Conservation (phyloP, 2,329 filamentous ascomycete genomes). For the Talaromyces sp. region DNA sequence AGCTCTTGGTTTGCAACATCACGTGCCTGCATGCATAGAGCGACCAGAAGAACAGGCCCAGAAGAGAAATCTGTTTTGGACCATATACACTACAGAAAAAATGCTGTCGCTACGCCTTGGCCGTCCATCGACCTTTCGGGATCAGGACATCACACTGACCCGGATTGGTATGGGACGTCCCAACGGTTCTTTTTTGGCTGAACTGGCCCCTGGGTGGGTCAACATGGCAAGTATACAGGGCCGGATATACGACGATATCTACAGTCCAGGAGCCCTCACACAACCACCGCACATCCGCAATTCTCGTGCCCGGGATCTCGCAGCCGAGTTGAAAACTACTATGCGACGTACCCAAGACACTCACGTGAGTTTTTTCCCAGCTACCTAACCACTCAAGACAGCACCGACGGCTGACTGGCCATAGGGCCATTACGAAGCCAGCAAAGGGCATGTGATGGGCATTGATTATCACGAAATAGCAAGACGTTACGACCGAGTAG, state of each 20-base stretch:
- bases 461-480: not conserved
- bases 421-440: too few relatives aligned
- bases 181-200: not conserved
- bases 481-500: not conserved
- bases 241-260: conserved; percentile 13
- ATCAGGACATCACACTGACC: conserved; percentile 12
- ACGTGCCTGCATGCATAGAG: too few relatives aligned
- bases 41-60: too few relatives aligned
- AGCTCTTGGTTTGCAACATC: too few relatives aligned
- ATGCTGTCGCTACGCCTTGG: conserved; percentile 11
- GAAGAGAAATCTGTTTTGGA: too few relatives aligned
- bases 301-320: too few relatives aligned
- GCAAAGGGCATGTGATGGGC: too few relatives aligned
- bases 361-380: too few relatives aligned
- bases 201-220: conserved; percentile 10
- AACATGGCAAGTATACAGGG: conserved; percentile 13
- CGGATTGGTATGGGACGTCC: not conserved
- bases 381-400: too few relatives aligned
- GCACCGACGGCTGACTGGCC: too few relatives aligned
- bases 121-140: conserved; percentile 11
- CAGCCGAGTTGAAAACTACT: too few relatives aligned
- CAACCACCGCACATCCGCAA: conserved; percentile 10
- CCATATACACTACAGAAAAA: conserved; percentile 8
- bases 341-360: too few relatives aligned
- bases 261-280: conserved; percentile 13